These are phyloP conservation scores for Kondoa subrosea DNA, from an alignment of 768 basidiomycete species.

Conservation along the genomic window DNA sequence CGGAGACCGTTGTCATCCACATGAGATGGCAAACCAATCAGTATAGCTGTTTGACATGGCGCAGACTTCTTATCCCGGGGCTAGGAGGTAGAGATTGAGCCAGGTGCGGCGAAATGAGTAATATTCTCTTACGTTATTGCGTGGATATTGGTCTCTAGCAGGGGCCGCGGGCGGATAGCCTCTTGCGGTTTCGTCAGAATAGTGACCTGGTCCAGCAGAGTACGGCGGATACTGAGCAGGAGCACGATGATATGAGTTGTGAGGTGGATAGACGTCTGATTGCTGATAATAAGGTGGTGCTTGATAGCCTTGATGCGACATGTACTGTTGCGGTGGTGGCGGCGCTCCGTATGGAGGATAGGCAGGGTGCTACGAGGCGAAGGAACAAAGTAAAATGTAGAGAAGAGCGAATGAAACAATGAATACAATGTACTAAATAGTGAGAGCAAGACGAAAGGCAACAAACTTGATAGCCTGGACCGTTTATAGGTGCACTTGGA, in stretches of 20 bases:
- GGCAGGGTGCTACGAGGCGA: background rate
- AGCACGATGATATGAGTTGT: too few relatives aligned
- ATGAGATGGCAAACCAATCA: slow-evolving; percentile 24
- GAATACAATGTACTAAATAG: background rate
- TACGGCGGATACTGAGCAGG: too few relatives aligned
- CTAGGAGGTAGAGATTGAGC: background rate
- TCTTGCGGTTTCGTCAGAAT: too few relatives aligned
- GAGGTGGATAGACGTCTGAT: too few relatives aligned
- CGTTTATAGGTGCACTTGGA: background rate
- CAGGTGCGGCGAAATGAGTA: background rate
- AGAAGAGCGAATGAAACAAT: background rate
- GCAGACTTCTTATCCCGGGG: too few relatives aligned
- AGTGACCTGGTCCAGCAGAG: too few relatives aligned
- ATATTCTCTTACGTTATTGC: background rate
- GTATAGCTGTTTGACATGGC: slow-evolving; percentile 26
- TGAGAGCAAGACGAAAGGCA: background rate
- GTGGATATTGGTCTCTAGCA: too few relatives aligned
- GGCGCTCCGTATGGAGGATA: background rate
- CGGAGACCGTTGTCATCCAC: slow-evolving; percentile 28
- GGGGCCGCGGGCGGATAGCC: too few relatives aligned
- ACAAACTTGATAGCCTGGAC: background rate
- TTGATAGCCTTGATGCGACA: background rate
- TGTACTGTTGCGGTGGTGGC: background rate
- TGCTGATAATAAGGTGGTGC: background rate
- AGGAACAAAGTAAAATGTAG: background rate